These are phyloP conservation scores for Ophiostoma ulmi DNA, from an alignment of 2,329 filamentous ascomycete genomes.

Conservation along the genomic window DNA sequence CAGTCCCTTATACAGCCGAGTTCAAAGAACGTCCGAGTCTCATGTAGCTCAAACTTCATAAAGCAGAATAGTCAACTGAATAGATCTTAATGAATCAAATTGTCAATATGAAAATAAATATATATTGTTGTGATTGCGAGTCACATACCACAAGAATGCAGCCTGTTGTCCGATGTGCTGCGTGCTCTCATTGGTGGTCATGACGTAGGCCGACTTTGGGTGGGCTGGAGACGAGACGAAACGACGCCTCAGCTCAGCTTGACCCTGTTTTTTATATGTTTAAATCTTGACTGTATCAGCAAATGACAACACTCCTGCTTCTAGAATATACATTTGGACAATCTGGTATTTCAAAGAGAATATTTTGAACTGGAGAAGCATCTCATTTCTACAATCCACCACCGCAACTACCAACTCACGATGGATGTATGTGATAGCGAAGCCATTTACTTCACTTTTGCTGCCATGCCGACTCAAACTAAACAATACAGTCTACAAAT, in stretches of 20 bases:
- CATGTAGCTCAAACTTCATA: too few relatives aligned
- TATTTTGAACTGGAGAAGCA: not conserved
- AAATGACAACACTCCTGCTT: not conserved
- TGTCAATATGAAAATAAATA: not conserved
- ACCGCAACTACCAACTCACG: not conserved
- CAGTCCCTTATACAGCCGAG: not conserved
- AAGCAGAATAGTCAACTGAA: too few relatives aligned
- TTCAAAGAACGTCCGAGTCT: too few relatives aligned
- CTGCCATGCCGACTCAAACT: not conserved
- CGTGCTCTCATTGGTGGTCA: constrained; percentile 7
- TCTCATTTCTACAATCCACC: not conserved
- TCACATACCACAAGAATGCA: not conserved
- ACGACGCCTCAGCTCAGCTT: not conserved
- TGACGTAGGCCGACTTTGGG: constrained; percentile 6
- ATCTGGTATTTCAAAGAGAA: too few relatives aligned
- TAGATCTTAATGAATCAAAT: too few relatives aligned
- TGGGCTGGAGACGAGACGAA: not conserved
- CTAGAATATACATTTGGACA: too few relatives aligned
- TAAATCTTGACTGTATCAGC: not conserved
- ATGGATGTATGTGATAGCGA: constrained; percentile 21
- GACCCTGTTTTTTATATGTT: too few relatives aligned
- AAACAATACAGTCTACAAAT: constrained; percentile 41
- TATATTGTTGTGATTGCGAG: not conserved
- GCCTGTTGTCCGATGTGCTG: not conserved
- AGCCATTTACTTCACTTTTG: not conserved